These are phyloP conservation scores for Fragosphaeria purpurea DNA, from an alignment of 2,329 filamentous ascomycete genomes.

Conservation along the genomic window DNA sequence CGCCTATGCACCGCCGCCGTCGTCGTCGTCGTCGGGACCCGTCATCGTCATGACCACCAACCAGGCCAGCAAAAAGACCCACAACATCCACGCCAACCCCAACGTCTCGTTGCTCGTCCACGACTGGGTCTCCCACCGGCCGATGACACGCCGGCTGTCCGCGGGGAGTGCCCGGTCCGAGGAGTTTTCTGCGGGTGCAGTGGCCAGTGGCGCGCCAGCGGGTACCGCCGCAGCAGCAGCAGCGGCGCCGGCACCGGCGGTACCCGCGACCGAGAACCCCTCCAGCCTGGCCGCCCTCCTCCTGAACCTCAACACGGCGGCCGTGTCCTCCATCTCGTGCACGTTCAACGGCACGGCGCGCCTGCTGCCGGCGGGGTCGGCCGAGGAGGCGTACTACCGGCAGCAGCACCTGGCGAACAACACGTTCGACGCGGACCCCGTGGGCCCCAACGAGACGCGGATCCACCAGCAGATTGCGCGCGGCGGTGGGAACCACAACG, in stretches of 20 bases:
- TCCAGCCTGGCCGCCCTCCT: conserved; percentile 75
- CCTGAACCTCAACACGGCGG: conserved; percentile 82
- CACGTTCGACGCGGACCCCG: conserved; percentile 56
- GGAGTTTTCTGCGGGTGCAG: neutral
- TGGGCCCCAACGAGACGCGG: conserved; percentile 28
- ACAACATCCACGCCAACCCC: conserved; percentile 74
- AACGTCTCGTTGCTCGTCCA: conserved; percentile 91
- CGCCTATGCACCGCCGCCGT: conserved; percentile 47
- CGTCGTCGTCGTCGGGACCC: conserved; percentile 27
- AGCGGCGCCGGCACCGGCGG: conserved; percentile 36
- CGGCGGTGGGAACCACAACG: neutral
- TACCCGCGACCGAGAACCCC: conserved; percentile 42
- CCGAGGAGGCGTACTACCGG: conserved; percentile 78
- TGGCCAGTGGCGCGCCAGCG: neutral
- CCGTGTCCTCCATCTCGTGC: conserved; percentile 77
- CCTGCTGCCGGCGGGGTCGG: conserved; percentile 60
- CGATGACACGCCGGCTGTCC: conserved; percentile 56
- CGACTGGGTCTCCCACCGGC: conserved; percentile 90
- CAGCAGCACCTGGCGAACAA: conserved; percentile 84
- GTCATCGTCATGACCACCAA: conserved; percentile 94
- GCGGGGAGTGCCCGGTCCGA: conserved; percentile 46
- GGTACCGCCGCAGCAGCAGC: neutral
- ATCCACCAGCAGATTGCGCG: conserved; percentile 22
- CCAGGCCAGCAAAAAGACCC: conserved; percentile 65
- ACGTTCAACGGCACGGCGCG: conserved; percentile 86